Conservation (phyloP, 306 rosid genomes). For the Parietaria judaica region DNA sequence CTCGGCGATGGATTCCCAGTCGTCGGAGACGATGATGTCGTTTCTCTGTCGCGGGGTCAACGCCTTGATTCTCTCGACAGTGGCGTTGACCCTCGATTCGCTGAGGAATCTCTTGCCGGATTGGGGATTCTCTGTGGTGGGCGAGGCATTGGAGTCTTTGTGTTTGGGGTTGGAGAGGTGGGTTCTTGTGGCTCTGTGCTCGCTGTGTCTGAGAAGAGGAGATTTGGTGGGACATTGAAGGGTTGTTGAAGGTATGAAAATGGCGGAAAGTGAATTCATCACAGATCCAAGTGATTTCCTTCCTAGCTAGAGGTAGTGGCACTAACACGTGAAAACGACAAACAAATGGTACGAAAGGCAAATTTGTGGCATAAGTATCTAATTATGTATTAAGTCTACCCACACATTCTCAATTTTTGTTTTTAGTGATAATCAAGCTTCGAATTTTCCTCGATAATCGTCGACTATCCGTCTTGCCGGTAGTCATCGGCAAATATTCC, state of each 20-base stretch:
- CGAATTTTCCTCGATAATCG: too few relatives aligned
- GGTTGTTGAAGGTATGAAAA: conserved; percentile 15
- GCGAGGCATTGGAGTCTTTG: background rate
- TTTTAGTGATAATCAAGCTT: too few relatives aligned
- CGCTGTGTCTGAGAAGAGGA: conserved; percentile 2
- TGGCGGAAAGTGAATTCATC: background rate
- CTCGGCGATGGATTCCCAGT: conserved; percentile 24
- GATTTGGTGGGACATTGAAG: conserved; percentile 20
- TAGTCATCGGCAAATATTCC: too few relatives aligned
- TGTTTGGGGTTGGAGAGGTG: background rate
- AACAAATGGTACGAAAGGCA: too few relatives aligned
- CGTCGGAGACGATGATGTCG: conserved; percentile 15
- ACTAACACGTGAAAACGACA: too few relatives aligned
- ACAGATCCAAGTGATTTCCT: too few relatives aligned
- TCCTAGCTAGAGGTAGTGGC: too few relatives aligned
- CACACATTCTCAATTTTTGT: too few relatives aligned
- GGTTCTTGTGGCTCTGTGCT: conserved; percentile 10
- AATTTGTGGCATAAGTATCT: too few relatives aligned
- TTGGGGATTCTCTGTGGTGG: conserved; percentile 6
- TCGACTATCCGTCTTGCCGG: too few relatives aligned
- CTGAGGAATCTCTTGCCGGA: conserved; percentile 13
- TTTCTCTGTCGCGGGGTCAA: conserved; percentile 23
- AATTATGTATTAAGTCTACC: too few relatives aligned
- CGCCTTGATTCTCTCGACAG: conserved; percentile 24
- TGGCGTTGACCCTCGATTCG: conserved; percentile 17